Evolutionary conservation across 495 filamentous ascomycete genomes (phyloP).

Genomic region (Filosporella fistucella): DNA sequence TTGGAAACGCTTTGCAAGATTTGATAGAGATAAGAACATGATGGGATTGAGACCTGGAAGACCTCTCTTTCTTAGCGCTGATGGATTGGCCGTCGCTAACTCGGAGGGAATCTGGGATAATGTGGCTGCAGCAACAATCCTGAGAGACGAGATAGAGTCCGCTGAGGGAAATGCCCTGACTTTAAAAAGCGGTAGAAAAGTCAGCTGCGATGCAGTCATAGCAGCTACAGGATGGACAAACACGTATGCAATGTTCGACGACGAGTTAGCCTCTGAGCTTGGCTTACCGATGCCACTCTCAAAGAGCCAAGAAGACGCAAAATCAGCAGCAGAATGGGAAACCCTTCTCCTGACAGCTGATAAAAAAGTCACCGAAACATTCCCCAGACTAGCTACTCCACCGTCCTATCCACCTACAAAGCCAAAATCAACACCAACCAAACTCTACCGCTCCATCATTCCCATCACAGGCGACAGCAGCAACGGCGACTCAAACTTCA

Average conservation of each 20-base stretch:
- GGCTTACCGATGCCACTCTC: slow-evolving; percentile 1
- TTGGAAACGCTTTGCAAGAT: slow-evolving; percentile 6
- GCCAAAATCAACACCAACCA: neutral
- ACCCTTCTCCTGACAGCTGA: slow-evolving; percentile 25
- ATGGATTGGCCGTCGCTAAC: neutral
- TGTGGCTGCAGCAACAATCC: neutral
- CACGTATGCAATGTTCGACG: neutral
- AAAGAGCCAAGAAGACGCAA: slow-evolving; percentile 1
- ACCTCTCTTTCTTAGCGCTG: neutral
- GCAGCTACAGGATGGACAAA: slow-evolving; percentile 4
- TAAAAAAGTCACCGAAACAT: slow-evolving; percentile 19
- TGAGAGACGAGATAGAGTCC: neutral
- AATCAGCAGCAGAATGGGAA: slow-evolving; percentile 19
- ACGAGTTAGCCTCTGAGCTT: neutral
- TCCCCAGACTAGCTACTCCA: slow-evolving; percentile 19
- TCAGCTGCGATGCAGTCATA: slow-evolving; percentile 5
- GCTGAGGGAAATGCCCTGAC: neutral
- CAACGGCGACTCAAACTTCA: no score
- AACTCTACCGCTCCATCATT: slow-evolving; percentile 6
- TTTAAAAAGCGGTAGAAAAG: neutral
- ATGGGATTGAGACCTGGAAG: slow-evolving; percentile 6
- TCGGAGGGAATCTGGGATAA: neutral
- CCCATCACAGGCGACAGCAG: slow-evolving; percentile 27
- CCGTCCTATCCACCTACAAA: slow-evolving; percentile 2
- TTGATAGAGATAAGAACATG: slow-evolving; percentile 16